phyloP scores from a whole-genome alignment of 1,284 basidiomycete genomes.

The Ustilago cynodontis region DNA sequence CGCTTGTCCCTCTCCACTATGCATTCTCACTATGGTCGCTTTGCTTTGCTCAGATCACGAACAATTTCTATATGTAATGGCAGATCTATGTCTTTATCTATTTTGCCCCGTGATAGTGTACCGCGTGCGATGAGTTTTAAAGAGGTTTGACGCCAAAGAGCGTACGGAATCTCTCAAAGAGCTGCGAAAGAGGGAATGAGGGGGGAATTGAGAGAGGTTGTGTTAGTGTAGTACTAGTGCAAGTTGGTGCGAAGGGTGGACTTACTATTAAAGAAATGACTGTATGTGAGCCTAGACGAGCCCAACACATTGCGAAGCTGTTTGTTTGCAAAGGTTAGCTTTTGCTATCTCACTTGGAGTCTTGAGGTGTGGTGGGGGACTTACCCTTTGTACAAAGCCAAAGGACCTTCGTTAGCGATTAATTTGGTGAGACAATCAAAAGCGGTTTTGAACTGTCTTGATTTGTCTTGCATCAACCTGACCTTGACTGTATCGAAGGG shows the following conservation, averaged over 20 bases:
- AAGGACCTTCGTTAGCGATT: slow-evolving; percentile 52
- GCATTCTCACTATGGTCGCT: slow-evolving; percentile 9
- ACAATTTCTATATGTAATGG: slow-evolving; percentile 25
- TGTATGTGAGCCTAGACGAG: slow-evolving; percentile 56
- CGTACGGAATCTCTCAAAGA: slow-evolving; percentile 57
- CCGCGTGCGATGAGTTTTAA: slow-evolving; percentile 6
- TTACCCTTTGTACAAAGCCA: slow-evolving; percentile 60
- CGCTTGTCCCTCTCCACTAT: slow-evolving; percentile 9
- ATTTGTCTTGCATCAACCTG: slow-evolving; percentile 56
- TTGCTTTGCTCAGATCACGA: slow-evolving; percentile 16
- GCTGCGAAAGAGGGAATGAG: slow-evolving; percentile 7
- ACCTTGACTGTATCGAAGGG: slow-evolving; percentile 62
- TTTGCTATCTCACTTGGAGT: no score
- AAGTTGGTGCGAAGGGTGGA: background rate
- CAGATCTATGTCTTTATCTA: slow-evolving; percentile 13
- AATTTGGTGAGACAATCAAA: slow-evolving; percentile 51
- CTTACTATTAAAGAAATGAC: slow-evolving; percentile 58
- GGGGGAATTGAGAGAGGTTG: background rate
- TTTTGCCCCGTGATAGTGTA: background rate
- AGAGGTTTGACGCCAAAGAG: slow-evolving; percentile 60
- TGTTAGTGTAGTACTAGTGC: background rate
- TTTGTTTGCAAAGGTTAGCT: no score
- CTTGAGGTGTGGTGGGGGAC: background rate
- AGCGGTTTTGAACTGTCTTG: slow-evolving; percentile 41
- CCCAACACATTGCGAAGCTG: slow-evolving; percentile 62